Percentiles rank a stretch among this genome's conserved stretches.
phyloP scores from a whole-genome alignment of 441 rosid genomes.

The Corymbia citriodora region DNA sequence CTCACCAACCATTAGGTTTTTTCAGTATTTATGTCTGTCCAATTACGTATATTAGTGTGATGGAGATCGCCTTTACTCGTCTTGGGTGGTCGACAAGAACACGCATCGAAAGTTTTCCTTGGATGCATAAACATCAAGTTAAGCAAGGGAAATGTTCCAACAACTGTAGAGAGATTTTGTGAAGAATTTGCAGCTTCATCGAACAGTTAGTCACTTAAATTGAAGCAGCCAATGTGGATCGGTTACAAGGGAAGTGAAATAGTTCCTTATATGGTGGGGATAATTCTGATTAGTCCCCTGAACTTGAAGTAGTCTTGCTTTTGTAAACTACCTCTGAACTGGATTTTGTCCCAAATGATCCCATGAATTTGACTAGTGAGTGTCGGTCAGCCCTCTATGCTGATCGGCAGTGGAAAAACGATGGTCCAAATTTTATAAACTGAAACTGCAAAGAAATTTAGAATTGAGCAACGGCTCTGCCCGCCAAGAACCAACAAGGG shows the following conservation, averaged over 20 bases:
- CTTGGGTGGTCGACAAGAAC: not conserved
- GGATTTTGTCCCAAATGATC: not conserved
- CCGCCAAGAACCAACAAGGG: not conserved
- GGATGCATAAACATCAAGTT: not conserved
- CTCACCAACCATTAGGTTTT: not conserved
- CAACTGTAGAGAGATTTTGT: not conserved
- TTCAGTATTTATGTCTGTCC: not conserved
- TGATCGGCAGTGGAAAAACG: too few relatives aligned
- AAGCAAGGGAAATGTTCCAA: not conserved
- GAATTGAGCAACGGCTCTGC: fast-evolving
- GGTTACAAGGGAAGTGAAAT: not conserved
- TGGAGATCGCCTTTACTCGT: not conserved
- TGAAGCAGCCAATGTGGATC: not conserved
- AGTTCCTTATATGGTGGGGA: not conserved
- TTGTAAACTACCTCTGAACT: not conserved
- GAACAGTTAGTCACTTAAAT: not conserved
- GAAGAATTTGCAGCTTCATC: not conserved
- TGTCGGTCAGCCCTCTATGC: not conserved
- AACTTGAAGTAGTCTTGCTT: not conserved
- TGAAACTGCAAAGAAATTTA: not conserved
- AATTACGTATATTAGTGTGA: not conserved
- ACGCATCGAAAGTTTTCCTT: not conserved
- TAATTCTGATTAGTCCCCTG: not conserved
- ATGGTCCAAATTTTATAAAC: not conserved
- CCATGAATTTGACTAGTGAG: not conserved